Evolutionary conservation across 441 rosid species (phyloP).

Genomic region (Manihot esculenta): DNA sequence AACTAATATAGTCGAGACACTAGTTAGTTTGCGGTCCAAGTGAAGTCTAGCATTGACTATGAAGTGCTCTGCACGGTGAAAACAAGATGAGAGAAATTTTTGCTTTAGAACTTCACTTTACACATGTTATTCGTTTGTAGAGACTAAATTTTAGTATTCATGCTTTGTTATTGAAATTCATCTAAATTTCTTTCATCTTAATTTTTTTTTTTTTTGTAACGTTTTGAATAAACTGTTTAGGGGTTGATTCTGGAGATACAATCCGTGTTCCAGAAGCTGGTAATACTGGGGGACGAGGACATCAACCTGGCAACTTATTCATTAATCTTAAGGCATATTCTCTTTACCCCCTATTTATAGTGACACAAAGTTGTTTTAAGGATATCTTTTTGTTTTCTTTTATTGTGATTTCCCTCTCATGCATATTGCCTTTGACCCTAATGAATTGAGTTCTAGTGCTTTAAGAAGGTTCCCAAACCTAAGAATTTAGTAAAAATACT

Average conservation of each 20-base stretch:
- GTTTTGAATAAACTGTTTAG: slow-evolving; percentile 41
- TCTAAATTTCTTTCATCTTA: slow-evolving; percentile 4
- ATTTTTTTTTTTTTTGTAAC: slow-evolving; percentile 5
- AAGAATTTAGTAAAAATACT: background rate
- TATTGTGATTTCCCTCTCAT: background rate
- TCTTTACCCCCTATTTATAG: background rate
- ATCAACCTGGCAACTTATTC: slow-evolving; percentile 68
- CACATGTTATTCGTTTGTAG: background rate
- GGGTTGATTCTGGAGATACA: slow-evolving; percentile 83
- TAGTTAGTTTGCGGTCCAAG: background rate
- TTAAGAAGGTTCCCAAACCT: background rate
- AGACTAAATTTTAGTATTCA: background rate
- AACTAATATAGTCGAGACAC: background rate
- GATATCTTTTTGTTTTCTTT: background rate
- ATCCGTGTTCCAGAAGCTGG: slow-evolving; percentile 74
- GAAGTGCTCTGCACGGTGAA: background rate
- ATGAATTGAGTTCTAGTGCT: background rate
- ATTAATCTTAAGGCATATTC: slow-evolving; percentile 71
- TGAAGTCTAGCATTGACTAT: background rate
- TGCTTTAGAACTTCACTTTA: background rate
- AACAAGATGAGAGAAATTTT: background rate
- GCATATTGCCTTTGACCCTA: background rate
- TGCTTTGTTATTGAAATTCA: slow-evolving; percentile 17
- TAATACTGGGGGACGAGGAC: slow-evolving; percentile 57
- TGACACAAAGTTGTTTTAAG: background rate